Base-by-base conservation (phyloP, 148 eudicot species). In the Oxyria digyna region DNA sequence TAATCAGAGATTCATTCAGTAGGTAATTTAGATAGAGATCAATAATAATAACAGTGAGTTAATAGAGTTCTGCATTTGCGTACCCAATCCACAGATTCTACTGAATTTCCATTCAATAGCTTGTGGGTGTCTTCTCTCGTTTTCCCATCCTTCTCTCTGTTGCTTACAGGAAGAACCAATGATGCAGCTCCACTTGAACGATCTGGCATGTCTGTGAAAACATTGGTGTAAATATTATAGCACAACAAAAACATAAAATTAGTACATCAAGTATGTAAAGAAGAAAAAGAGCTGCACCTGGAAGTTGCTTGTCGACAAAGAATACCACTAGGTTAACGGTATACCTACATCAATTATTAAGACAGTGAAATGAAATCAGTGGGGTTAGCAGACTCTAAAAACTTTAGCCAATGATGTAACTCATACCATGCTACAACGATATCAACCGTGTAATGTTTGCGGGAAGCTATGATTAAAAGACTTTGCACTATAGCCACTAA, bases 381-480 rank as follows among this genome's bases (percentile, higher is more conserved):
- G 6, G 27, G 29, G 31, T 23, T 24, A 23, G 3, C 41, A 31
- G 41, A 63, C 21, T 31, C 3, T 23, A 11, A 35, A 63, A 27
- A 18, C 42, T 63, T 63, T 31, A 32, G 13, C 13, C 6, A 17
- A 2, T 63, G 21, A 13, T 31, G 23, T 63, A 31, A 63, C 38
- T 63, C 67, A 63, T 78, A 91, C 97, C 97, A 92, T 45, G 97
- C 97, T 42, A 88, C 96, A 31, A 91, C 85, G 41, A 94, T 84
- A 62, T 94, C 99, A 68, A 94, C 99, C 0, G 96, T 86, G 81
- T 94, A 94, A 80, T 94, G 99, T 71, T 94, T 94, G 48, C 99
- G 96, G 24, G 99, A 94, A 67, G 99, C 99, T 67, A 94, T 71
- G 41, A 94, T 94, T 84, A 94, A 84, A 62, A 90, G 84, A 85